These are phyloP conservation scores for Syzygium jambos DNA, from an alignment of 345 rosid genomes.

Conservation along the genomic window DNA sequence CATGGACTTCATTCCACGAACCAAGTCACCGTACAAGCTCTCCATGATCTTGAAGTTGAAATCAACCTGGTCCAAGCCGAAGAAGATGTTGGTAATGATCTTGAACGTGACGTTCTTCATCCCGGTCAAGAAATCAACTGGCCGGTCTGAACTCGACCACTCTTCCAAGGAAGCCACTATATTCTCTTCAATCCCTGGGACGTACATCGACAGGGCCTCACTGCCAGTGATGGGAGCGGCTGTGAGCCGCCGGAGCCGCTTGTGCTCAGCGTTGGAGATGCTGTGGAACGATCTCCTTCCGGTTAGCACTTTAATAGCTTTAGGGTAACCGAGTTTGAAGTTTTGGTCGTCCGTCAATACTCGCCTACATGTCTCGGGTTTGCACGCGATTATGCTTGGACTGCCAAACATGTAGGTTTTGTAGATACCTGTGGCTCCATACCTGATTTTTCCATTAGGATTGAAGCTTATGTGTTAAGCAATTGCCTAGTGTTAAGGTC, in stretches of 20 bases:
- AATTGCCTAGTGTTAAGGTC: neutral
- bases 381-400: slow-evolving; percentile 14
- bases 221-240: slow-evolving; percentile 25
- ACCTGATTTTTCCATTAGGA: neutral
- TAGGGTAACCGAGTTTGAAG: slow-evolving; percentile 17
- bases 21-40: slow-evolving; percentile 2
- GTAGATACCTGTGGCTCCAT: slow-evolving; percentile 21
- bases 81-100: slow-evolving; percentile 20
- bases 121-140: slow-evolving; percentile 19
- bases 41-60: slow-evolving; percentile 1
- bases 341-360: slow-evolving; percentile 13
- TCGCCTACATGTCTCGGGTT: slow-evolving; percentile 16
- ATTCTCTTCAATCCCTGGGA: slow-evolving; percentile 10
- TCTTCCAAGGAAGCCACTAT: slow-evolving; percentile 12
- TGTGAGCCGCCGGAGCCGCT: slow-evolving; percentile 14
- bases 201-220: slow-evolving; percentile 12
- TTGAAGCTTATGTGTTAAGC: neutral
- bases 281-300: slow-evolving; percentile 11
- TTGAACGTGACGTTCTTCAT: slow-evolving; percentile 15
- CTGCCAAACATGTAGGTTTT: slow-evolving; percentile 16
- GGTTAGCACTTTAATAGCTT: slow-evolving; percentile 5
- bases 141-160: slow-evolving; percentile 8
- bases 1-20: slow-evolving; percentile 6
- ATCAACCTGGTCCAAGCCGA: slow-evolving; percentile 1
- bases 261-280: slow-evolving; percentile 10